Evolutionary conservation across 305 asterid genomes (phyloP), one percentile per base, ranked within the genome.

Genomic region (Rubia tinctorum): DNA sequence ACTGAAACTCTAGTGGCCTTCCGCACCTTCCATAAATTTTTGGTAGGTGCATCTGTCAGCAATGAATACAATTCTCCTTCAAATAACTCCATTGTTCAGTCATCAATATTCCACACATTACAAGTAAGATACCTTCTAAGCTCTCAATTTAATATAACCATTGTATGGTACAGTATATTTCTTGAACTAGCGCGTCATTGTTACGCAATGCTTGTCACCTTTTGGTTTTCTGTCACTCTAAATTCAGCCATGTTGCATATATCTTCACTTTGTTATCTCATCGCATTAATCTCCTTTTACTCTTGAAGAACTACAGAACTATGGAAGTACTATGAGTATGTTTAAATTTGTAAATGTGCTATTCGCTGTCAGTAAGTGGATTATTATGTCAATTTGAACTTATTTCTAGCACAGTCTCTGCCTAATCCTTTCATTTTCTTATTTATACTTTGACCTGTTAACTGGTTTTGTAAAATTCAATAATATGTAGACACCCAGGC

Each of bases 1-100:
- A 87, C 91, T 7, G 99, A 94, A 83, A 88, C 97, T 80, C 87
- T 88, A 23, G 97, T 94, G 81, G 96, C 96, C 56, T 91, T 91
- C 78, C 97, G 91, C 47, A 77, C 92, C 67, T 86, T 94, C 78
- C 96, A 90, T 77, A 92, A 89, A 82, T 89, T 94, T 81, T 81
- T 94, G 81, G 86, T 90, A 44, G 84, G 91, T 68, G 85, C 88
- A 61, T 87, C 95, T 40, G 90, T 77, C 69, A 76, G 53, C 58
- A 27, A 53, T 58, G 62, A 61, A 17, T 68, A 76, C 79, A 76
- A 76, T 78, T 66, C 79, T 59, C 78, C 86, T 73, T 76, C 86
- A 34, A 64, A 73, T 79, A 74, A 73, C 76, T 64, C 79, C 73
- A 81, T 83, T 63, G 71, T 73, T 60, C 88, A 86, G 77, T 89